phyloP scores from a whole-genome alignment of 164 flowering plant genomes.

The Pachysandra terminalis region DNA sequence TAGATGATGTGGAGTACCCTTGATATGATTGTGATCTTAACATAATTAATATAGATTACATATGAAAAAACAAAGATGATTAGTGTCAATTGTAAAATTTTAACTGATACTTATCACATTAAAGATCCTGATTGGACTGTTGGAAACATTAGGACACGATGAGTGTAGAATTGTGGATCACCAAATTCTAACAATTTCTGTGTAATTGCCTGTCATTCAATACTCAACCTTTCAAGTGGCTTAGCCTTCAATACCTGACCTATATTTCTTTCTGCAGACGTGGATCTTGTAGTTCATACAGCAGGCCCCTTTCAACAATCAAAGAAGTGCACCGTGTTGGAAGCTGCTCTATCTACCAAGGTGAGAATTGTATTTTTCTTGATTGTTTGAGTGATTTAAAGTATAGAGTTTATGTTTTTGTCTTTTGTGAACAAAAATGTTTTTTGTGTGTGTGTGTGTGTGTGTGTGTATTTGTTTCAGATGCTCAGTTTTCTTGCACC shows the following conservation, averaged over 20 bases:
- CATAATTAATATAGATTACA: background rate
- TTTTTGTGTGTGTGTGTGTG: background rate
- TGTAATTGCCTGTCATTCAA: background rate
- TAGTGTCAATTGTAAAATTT: background rate
- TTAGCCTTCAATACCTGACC: too few relatives aligned
- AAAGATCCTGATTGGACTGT: background rate
- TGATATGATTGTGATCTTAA: background rate
- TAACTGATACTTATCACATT: too few relatives aligned
- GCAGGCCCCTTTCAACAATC: conserved; percentile 95
- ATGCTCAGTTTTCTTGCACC: background rate
- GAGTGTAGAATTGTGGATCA: background rate
- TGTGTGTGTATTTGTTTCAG: background rate
- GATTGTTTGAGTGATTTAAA: background rate
- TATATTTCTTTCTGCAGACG: conserved; percentile 42
- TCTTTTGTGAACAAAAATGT: too few relatives aligned
- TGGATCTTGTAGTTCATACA: conserved; percentile 89
- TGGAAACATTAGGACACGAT: background rate
- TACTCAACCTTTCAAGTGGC: too few relatives aligned
- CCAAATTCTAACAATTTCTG: background rate
- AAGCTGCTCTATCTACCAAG: conserved; percentile 92
- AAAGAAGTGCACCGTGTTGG: conserved; percentile 79
- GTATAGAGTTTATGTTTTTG: background rate
- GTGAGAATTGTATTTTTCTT: conserved; percentile 37
- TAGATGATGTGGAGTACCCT: background rate
- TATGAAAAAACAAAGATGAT: background rate